Conservation (phyloP, 441 rosid species). For the Populus hybrid region DNA sequence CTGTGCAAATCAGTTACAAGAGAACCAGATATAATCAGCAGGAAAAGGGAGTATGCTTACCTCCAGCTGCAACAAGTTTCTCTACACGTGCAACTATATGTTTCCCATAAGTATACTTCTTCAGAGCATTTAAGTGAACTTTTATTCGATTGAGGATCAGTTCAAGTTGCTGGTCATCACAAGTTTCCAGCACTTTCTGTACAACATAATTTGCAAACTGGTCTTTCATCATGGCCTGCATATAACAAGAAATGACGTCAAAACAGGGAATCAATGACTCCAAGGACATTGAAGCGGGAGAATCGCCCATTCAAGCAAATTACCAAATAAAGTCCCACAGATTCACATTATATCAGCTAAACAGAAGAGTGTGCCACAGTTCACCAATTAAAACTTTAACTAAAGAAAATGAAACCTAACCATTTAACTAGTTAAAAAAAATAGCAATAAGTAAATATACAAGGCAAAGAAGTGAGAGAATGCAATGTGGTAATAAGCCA, state of each 20-base stretch:
- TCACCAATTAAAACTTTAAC: background rate
- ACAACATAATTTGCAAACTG: conserved; percentile 83
- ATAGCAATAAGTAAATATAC: background rate
- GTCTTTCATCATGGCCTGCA: conserved; percentile 86
- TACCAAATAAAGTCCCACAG: background rate
- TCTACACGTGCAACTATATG: conserved; percentile 84
- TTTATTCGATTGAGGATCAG: conserved; percentile 68
- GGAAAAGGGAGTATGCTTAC: conserved; percentile 29
- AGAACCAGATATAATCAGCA: background rate
- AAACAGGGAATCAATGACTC: background rate
- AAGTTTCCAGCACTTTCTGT: conserved; percentile 82
- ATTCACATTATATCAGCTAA: background rate
- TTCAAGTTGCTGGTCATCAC: conserved; percentile 76
- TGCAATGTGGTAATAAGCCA: background rate
- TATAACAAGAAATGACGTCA: conserved; percentile 2
- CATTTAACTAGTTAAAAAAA: background rate
- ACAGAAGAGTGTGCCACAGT: background rate
- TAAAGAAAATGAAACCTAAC: background rate
- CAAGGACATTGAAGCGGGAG: background rate
- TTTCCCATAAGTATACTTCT: conserved; percentile 83
- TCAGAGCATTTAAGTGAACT: conserved; percentile 69
- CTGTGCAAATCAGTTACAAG: background rate
- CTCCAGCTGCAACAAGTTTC: conserved; percentile 82
- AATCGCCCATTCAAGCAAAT: background rate
- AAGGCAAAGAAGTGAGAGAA: background rate